Conservation (phyloP, 2,329 filamentous ascomycete species). For the Colletotrichum theobromicola region DNA sequence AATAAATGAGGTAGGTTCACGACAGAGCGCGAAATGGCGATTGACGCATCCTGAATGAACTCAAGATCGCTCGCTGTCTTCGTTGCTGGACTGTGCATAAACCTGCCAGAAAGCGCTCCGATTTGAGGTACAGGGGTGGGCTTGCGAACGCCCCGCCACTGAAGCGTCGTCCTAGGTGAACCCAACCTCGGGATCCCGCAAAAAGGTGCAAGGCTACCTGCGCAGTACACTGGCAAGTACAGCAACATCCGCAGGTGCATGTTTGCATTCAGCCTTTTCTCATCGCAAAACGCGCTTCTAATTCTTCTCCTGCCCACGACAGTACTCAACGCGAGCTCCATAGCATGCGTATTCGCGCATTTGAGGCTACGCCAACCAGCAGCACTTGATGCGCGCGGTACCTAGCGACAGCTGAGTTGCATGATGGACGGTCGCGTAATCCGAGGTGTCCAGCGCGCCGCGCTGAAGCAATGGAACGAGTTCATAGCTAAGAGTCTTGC, state of each 20-base stretch:
- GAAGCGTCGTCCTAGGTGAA: neutral
- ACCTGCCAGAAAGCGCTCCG: neutral
- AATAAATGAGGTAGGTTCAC: neutral
- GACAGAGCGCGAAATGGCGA: neutral
- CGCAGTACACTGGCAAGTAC: neutral
- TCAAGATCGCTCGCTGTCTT: neutral
- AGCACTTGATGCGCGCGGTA: constrained; percentile 4
- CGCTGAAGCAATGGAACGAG: constrained; percentile 49
- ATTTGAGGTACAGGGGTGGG: neutral
- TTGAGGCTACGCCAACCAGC: neutral
- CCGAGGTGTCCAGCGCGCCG: constrained; percentile 22
- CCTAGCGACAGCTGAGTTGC: neutral
- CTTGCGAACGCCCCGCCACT: neutral
- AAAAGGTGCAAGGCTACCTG: neutral
- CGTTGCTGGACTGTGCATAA: neutral
- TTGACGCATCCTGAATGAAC: neutral
- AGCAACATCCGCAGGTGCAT: neutral
- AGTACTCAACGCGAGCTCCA: neutral
- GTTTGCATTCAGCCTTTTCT: neutral
- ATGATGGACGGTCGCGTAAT: constrained; percentile 20
- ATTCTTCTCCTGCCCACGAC: neutral
- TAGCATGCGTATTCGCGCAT: neutral
- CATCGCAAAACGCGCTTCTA: neutral
- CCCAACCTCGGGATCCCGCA: neutral
- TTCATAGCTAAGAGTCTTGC: constrained; percentile 58